Evolutionary conservation across 129 eudicot species (phyloP).

Genomic region (Tagetes erecta): DNA sequence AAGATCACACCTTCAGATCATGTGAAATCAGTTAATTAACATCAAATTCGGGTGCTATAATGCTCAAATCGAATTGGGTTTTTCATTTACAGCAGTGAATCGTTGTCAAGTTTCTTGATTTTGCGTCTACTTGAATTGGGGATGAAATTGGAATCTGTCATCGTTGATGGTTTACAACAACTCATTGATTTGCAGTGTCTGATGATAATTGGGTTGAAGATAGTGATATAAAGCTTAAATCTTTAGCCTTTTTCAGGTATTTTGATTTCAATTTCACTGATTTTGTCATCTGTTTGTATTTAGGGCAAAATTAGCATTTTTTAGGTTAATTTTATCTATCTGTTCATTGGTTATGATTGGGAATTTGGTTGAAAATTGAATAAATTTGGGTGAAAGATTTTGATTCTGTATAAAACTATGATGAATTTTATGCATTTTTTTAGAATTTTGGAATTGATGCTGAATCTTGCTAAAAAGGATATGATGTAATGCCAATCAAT

Average conservation of each 20-base stretch:
- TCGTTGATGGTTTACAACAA: not conserved
- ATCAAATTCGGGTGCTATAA: slow-evolving; percentile 8
- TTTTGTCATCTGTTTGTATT: not conserved
- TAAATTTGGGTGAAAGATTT: not conserved
- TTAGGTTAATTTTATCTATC: not conserved
- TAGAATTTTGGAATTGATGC: slow-evolving; percentile 12
- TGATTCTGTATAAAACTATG: not conserved
- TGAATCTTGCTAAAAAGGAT: slow-evolving; percentile 12
- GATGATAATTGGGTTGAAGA: slow-evolving; percentile 24
- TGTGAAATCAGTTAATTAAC: slow-evolving; percentile 11
- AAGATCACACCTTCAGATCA: slow-evolving; percentile 34
- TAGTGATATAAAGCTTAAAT: not conserved
- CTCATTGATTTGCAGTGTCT: not conserved
- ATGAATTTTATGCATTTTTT: slow-evolving; percentile 2
- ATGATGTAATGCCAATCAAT: not conserved
- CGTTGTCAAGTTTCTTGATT: not conserved
- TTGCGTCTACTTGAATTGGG: slow-evolving; percentile 26
- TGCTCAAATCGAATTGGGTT: slow-evolving; percentile 28
- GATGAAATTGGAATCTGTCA: slow-evolving; percentile 14
- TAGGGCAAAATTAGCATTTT: slow-evolving; percentile 21
- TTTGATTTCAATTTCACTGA: slow-evolving; percentile 5
- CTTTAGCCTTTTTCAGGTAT: slow-evolving; percentile 19
- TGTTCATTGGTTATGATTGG: not conserved
- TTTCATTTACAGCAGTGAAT: not conserved
- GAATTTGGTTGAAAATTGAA: not conserved